Percentiles rank a stretch among this genome's conserved stretches.
Evolutionary conservation across 1,284 basidiomycete species (phyloP).

Genomic region (Heterobasidion annosum): DNA sequence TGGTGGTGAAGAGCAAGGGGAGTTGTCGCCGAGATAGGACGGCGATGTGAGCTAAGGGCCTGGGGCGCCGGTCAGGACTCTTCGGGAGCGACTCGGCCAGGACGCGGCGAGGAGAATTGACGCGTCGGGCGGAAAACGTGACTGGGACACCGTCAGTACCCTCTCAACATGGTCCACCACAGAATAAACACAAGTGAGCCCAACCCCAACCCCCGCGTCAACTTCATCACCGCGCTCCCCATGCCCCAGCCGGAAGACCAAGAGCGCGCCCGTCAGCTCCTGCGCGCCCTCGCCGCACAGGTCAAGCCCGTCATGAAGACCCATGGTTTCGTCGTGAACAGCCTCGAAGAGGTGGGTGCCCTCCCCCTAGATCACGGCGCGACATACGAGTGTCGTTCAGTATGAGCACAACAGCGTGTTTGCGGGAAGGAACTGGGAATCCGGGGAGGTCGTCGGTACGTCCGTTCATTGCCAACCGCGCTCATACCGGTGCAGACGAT

Average conservation of each 20-base stretch:
- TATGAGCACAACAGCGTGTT: conserved; percentile 72
- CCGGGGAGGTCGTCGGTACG: conserved; percentile 64
- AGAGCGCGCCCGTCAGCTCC: conserved; percentile 55
- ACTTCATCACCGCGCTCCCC: conserved; percentile 63
- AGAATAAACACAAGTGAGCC: conserved; percentile 59
- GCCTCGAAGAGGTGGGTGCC: conserved; percentile 64
- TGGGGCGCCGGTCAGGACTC: background rate
- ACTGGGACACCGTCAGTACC: background rate
- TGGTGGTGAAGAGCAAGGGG: conserved; percentile 3
- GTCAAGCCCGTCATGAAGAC: conserved; percentile 73
- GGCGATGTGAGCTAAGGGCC: background rate
- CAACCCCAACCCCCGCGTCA: conserved; percentile 69
- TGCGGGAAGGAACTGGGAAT: conserved; percentile 74
- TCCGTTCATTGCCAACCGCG: background rate
- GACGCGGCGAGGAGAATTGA: background rate
- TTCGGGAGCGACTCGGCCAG: background rate
- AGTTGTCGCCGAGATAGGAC: background rate
- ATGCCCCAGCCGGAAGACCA: conserved; percentile 23
- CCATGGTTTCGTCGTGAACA: conserved; percentile 67
- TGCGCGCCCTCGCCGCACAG: conserved; percentile 72
- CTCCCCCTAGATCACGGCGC: background rate
- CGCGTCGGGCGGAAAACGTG: background rate
- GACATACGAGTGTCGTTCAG: conserved; percentile 21
- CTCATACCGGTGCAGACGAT: background rate
- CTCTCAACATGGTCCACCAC: conserved; percentile 53